phyloP scores from a whole-genome alignment of 306 rosid genomes.

The Lithocarpus polystachyus region DNA sequence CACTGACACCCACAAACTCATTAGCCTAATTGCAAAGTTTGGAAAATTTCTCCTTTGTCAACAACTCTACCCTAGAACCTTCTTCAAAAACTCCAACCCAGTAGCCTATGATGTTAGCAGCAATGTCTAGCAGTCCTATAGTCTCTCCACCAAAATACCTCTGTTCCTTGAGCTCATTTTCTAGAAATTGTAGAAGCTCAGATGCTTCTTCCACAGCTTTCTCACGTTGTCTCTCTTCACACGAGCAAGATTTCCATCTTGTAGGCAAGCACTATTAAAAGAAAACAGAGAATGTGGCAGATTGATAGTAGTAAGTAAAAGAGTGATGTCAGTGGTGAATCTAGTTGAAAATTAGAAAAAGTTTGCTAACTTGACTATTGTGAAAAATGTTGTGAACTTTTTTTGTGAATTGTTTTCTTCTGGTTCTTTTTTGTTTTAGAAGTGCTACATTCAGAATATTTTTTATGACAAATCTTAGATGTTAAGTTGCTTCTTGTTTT shows the following conservation, averaged over 20 bases:
- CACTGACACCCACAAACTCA: conserved; percentile 22
- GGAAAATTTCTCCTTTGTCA: conserved; percentile 40
- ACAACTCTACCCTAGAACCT: conserved; percentile 25
- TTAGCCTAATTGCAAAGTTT: conserved; percentile 40
- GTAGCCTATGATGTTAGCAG: conserved; percentile 29
- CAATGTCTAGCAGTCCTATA: conserved; percentile 52
- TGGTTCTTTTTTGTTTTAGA: too few species aligned
- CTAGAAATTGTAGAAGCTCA: conserved; percentile 34
- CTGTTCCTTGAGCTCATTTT: conserved; percentile 49
- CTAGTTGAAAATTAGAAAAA: too few species aligned
- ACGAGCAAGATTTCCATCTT: conserved; percentile 14
- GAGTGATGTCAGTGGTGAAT: too few species aligned
- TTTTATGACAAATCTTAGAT: too few species aligned
- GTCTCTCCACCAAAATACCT: conserved; percentile 60
- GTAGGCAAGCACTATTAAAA: conserved; percentile 23
- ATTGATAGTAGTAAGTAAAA: too few species aligned
- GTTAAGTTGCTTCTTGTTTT: too few species aligned
- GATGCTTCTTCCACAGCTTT: conserved; percentile 31
- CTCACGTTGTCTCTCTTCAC: conserved; percentile 26
- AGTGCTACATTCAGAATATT: too few species aligned
- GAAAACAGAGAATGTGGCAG: not conserved
- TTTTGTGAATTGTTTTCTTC: too few species aligned
- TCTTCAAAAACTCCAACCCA: conserved; percentile 51
- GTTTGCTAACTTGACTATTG: too few species aligned
- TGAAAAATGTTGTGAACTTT: too few species aligned